Conservation (phyloP, 495 filamentous ascomycete species). For the Lasiosphaeria hispida region DNA sequence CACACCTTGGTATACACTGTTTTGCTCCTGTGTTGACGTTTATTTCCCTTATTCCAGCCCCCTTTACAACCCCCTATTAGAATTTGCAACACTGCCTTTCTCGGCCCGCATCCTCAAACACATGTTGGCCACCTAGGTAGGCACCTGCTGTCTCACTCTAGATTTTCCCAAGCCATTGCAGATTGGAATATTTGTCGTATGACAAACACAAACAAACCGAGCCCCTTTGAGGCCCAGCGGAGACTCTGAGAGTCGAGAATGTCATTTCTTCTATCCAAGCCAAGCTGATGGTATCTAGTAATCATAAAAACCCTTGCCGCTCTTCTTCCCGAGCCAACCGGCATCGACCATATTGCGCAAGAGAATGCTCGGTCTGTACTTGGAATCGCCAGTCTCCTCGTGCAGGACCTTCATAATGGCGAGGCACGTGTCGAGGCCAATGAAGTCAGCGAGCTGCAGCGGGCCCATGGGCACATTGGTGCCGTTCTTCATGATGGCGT, state of each 20-base stretch:
- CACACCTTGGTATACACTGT: no score
- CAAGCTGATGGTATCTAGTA: slow-evolving; percentile 46
- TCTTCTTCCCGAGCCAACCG: slow-evolving; percentile 97
- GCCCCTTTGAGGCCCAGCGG: not conserved
- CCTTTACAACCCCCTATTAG: no score
- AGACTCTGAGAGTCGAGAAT: not conserved
- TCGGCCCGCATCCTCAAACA: no score
- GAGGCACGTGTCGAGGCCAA: slow-evolving; percentile 93
- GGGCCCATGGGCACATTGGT: slow-evolving; percentile 99
- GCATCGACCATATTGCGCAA: slow-evolving; percentile 95
- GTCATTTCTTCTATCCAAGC: not conserved
- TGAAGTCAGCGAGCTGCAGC: slow-evolving; percentile 91
- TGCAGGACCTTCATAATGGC: slow-evolving; percentile 97
- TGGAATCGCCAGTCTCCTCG: slow-evolving; percentile 87
- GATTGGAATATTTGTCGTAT: no score
- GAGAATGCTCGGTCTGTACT: slow-evolving; percentile 85
- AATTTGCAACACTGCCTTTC: no score
- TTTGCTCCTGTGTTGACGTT: no score
- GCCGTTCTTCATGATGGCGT: slow-evolving; percentile 98
- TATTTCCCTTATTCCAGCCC: no score
- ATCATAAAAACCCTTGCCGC: slow-evolving; percentile 92
- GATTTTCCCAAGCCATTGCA: no score
- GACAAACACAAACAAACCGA: not conserved
- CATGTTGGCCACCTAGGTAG: no score
- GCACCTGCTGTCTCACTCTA: no score